A percentile compares a stretch with the other conserved stretches of the same genome.
phyloP scores from a whole-genome alignment of 257 asterid species.

The Solanum rostratum region DNA sequence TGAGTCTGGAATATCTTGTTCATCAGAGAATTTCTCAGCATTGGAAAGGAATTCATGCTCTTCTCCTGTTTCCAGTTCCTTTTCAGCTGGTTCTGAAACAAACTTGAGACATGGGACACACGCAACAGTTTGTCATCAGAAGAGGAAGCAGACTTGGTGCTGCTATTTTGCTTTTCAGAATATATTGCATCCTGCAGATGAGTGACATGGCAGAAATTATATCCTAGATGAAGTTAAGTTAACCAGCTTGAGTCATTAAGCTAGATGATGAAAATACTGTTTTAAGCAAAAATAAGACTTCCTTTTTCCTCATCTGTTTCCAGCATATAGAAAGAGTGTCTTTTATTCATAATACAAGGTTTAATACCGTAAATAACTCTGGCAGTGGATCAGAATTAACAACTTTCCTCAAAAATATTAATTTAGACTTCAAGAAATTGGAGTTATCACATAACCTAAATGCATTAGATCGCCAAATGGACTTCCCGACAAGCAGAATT shows the following conservation, averaged over 20 bases:
- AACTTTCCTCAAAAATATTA: neutral
- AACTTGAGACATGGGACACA: constrained; percentile 18
- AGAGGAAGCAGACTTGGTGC: constrained; percentile 6
- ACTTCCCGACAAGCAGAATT: neutral
- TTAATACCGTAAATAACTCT: neutral
- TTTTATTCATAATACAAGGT: neutral
- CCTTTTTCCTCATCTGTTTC: neutral
- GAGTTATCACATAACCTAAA: neutral
- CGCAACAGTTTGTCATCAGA: constrained; percentile 16
- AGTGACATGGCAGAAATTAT: neutral
- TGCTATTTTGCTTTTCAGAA: constrained; percentile 16
- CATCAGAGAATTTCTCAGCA: constrained; percentile 14
- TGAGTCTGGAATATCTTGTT: constrained; percentile 17
- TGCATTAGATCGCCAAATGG: neutral
- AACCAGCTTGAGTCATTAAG: neutral
- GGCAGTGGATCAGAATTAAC: neutral
- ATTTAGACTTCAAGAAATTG: neutral
- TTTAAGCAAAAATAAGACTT: neutral
- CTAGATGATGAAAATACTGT: neutral
- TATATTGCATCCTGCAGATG: constrained; percentile 33
- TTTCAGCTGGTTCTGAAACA: constrained; percentile 18
- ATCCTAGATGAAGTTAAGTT: neutral
- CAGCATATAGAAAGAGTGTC: neutral
- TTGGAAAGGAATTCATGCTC: constrained; percentile 1
- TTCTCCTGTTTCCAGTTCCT: neutral